Conservation (phyloP, 2,329 filamentous ascomycete genomes). For the Coniella lustricola region DNA sequence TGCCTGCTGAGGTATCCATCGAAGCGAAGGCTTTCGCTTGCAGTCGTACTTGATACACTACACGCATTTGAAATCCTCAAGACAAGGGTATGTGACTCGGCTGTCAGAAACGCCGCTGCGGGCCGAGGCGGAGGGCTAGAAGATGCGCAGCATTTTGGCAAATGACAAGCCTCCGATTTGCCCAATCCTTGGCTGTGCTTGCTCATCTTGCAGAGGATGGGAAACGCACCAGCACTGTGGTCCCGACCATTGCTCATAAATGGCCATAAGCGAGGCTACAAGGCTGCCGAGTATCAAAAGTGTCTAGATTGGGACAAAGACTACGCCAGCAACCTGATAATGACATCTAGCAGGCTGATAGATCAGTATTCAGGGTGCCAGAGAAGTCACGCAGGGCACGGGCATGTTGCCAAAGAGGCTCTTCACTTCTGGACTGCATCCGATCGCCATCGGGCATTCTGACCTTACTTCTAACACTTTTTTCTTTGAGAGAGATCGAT, state of each 20-base stretch:
- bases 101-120: conserved; percentile 2
- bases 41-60: too few relatives aligned
- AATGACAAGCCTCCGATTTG: conserved; percentile 8
- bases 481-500: too few relatives aligned
- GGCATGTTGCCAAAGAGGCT: too few relatives aligned
- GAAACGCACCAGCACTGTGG: not conserved
- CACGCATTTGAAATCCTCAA: conserved; percentile 1
- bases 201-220: conserved; percentile 4
- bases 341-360: too few relatives aligned
- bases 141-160: not conserved
- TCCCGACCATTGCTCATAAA: not conserved
- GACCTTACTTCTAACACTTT: too few relatives aligned
- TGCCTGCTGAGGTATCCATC: too few relatives aligned
- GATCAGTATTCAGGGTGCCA: too few relatives aligned
- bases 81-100: not conserved
- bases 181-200: not conserved
- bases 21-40: too few relatives aligned
- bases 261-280: not conserved
- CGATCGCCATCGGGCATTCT: too few relatives aligned
- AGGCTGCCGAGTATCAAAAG: not conserved
- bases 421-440: too few relatives aligned
- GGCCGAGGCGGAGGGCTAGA: not conserved
- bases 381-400: not conserved
- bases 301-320: not conserved
- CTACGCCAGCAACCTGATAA: too few relatives aligned